Evolutionary conservation across 1,284 basidiomycete genomes (phyloP), one percentile per base, ranked within the genome.

Genomic region (Cyathus olla): DNA sequence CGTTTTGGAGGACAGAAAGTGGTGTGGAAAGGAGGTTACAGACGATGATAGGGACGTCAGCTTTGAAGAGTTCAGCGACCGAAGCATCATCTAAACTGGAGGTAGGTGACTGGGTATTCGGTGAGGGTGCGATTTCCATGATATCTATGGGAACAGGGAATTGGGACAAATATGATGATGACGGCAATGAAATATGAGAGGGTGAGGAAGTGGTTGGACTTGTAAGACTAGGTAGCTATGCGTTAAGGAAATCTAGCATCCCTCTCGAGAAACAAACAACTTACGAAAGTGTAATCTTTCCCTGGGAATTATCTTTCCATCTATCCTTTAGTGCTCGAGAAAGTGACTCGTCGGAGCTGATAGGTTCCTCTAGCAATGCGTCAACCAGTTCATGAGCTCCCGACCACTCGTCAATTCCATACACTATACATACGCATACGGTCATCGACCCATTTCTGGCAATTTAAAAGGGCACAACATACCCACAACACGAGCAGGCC

Each of bases 321-420:
- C 87, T 80, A 56, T 78, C 71, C 55, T 80, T 81, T 53, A 89
- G 68, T 19, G 66, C 67, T 47, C 77, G 72, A 51, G 77, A 81
- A 60, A 85, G 80, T 17, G 72, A 67, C 28, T 76, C 56, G 59
- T 87, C 83, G 13, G 86, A 85, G 3, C 81, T 80, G 62, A 93
- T 84, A 11, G 90, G 91, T 57, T 92, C 87, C 54, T 89, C 84
- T n/a, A 93, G 76, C 21, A 93, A 76, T 3, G 90, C 89, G 4
- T 86, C 85, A n/a, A 93, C 84, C 3, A 93, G 73, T 42, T 89
- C 85, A 50, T 77, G 74, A 9, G 87, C 80, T 42, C 78, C 79
- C 19, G 88, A 81, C 71, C 76, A 82, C 64, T 84, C 74, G 70
- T 89, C 86, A 54, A 84, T 68, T 9, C 85, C 85, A 66, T 83